Percentiles rank a stretch among this genome's conserved stretches.
Conservation (phyloP, 2,329 filamentous ascomycete genomes). For the Penicillium sp. region DNA sequence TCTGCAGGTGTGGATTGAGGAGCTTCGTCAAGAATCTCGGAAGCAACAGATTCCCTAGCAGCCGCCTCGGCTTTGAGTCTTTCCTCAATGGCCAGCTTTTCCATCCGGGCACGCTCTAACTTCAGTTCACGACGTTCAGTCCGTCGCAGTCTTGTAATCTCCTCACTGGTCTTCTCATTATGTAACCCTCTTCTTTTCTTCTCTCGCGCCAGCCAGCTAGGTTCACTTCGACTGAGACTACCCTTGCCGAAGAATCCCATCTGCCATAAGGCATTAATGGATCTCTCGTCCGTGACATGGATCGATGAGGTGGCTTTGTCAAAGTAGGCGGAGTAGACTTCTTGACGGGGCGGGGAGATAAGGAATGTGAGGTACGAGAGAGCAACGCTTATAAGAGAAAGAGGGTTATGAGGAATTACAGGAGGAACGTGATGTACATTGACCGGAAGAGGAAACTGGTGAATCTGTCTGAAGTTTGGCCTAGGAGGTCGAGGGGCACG, state of each 20-base stretch:
- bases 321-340: conserved; percentile 72
- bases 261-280: conserved; percentile 84
- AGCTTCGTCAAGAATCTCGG: conserved; percentile 9
- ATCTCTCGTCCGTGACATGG: conserved; percentile 73
- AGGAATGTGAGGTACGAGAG: conserved; percentile 75
- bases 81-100: conserved; percentile 78
- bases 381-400: conserved; percentile 79
- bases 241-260: conserved; percentile 98
- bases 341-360: conserved; percentile 60
- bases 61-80: conserved; percentile 59
- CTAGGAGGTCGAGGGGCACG: conserved; percentile 34
- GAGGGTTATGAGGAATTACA: conserved; percentile 87
- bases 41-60: conserved; percentile 29
- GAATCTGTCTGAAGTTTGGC: conserved; percentile 70
- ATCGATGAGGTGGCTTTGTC: conserved; percentile 79
- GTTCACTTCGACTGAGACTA: conserved; percentile 87
- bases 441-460: conserved; percentile 77
- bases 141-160: conserved; percentile 72
- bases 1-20: conserved; percentile 15
- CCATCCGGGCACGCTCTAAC: conserved; percentile 83
- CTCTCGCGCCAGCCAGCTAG: conserved; percentile 85
- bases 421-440: conserved; percentile 79
- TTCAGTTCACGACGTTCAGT: conserved; percentile 82
- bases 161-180: conserved; percentile 72
- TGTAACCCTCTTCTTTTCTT: conserved; percentile 67